Percentiles rank a stretch among this genome's conserved stretches.
phyloP scores from a whole-genome alignment of 2,329 filamentous ascomycete genomes.

The Aspergillus latus region DNA sequence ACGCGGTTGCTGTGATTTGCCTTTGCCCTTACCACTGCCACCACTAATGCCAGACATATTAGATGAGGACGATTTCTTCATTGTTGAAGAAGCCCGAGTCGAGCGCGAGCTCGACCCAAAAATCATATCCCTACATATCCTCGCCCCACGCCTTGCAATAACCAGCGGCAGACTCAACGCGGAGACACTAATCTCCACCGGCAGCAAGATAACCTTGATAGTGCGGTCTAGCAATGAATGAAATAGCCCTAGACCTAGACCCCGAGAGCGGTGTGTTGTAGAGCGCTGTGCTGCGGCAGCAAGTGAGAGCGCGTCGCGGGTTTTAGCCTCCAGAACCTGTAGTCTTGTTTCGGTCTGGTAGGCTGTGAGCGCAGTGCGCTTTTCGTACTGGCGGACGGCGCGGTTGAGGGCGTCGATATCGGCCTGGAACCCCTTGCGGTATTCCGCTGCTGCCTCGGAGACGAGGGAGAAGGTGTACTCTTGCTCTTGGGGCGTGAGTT shows the following conservation, averaged over 20 bases:
- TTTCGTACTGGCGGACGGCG: slow-evolving; percentile 87
- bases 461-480: slow-evolving; percentile 44
- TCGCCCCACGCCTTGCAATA: slow-evolving; percentile 20
- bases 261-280: slow-evolving; percentile 19
- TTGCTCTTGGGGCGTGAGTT: slow-evolving; percentile 26
- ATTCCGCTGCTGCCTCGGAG: slow-evolving; percentile 50
- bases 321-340: slow-evolving; percentile 65
- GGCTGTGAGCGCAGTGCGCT: slow-evolving; percentile 73
- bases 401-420: slow-evolving; percentile 86
- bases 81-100: neutral
- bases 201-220: slow-evolving; percentile 37
- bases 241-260: slow-evolving; percentile 18
- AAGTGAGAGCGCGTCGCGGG: slow-evolving; percentile 77
- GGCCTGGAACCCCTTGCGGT: slow-evolving; percentile 67
- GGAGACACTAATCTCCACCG: slow-evolving; percentile 33
- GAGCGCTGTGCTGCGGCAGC: slow-evolving; percentile 65
- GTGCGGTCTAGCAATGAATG: slow-evolving; percentile 38
- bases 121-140: slow-evolving; percentile 8
- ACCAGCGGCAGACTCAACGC: slow-evolving; percentile 34
- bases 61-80: neutral
- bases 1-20: slow-evolving; percentile 21
- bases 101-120: neutral
- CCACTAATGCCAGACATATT: neutral
- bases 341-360: slow-evolving; percentile 75
- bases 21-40: slow-evolving; percentile 18